Conservation (phyloP, 2,329 filamentous ascomycete species). For the Metarhizium robertsii region DNA sequence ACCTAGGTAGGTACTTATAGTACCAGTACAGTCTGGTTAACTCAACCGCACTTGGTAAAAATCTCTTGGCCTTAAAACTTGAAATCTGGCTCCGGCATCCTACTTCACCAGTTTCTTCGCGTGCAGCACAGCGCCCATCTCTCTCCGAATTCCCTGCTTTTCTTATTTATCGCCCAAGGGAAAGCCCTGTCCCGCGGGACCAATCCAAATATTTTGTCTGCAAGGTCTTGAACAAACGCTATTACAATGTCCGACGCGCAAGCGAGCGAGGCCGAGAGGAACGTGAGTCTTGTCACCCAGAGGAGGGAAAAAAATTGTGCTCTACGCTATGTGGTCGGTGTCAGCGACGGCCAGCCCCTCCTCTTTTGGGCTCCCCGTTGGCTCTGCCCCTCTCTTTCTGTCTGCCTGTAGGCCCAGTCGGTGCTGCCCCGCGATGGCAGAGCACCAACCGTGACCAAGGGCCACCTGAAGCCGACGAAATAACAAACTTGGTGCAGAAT, state of each 20-base stretch:
- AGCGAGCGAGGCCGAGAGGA: slow-evolving; percentile 95
- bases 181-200: slow-evolving; percentile 13
- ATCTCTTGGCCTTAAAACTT: neutral
- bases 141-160: slow-evolving; percentile 8
- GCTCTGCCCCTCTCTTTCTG: neutral
- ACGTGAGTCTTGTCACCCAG: slow-evolving; percentile 40
- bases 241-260: slow-evolving; percentile 77
- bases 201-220: slow-evolving; percentile 14
- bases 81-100: slow-evolving; percentile 19
- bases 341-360: slow-evolving; percentile 1
- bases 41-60: neutral
- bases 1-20: no score
- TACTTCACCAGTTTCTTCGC: slow-evolving; percentile 10
- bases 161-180: slow-evolving; percentile 8
- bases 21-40: no score
- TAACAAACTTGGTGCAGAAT: neutral
- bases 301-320: slow-evolving; percentile 11
- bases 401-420: neutral
- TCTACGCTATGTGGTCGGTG: neutral
- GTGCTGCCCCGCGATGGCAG: slow-evolving; percentile 21
- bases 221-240: slow-evolving; percentile 12
- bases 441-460: neutral
- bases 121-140: slow-evolving; percentile 8
- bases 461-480: neutral
- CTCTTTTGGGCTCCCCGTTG: neutral